Evolutionary conservation across 2,329 filamentous ascomycete genomes (phyloP).

Genomic region (Claviceps digitariae): DNA sequence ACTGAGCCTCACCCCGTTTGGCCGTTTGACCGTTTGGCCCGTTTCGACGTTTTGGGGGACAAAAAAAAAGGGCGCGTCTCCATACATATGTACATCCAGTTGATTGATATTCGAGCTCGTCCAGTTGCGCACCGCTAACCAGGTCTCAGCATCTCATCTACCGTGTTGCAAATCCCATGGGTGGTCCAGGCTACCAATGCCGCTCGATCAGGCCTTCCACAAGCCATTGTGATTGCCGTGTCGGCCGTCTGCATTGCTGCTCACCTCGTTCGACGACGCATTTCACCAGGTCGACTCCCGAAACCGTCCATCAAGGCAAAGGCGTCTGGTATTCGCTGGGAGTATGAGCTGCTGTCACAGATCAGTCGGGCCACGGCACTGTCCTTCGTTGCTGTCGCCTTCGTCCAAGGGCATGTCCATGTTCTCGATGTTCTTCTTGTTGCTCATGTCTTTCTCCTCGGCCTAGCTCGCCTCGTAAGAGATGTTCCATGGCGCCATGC

Average conservation of each 20-base stretch:
- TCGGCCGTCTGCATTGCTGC: conserved; percentile 23
- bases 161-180: conserved; percentile 20
- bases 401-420: conserved; percentile 18
- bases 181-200: conserved; percentile 23
- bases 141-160: neutral
- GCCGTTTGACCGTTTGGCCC: too few relatives aligned
- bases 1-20: too few relatives aligned
- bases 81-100: too few relatives aligned
- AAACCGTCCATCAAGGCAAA: conserved; percentile 14
- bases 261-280: conserved; percentile 19
- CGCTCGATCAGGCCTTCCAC: conserved; percentile 27
- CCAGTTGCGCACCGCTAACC: neutral
- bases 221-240: conserved; percentile 22
- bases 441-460: conserved; percentile 29
- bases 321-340: conserved; percentile 25
- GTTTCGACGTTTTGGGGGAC: too few relatives aligned
- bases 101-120: neutral
- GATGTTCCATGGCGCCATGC: conserved; percentile 31
- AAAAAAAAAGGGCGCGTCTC: too few relatives aligned
- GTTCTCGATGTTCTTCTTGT: conserved; percentile 23
- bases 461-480: conserved; percentile 27
- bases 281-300: conserved; percentile 8
- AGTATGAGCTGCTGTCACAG: conserved; percentile 31
- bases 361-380: conserved; percentile 24
- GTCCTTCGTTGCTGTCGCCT: conserved; percentile 25